Evolutionary conservation across 495 filamentous ascomycete species (phyloP).

Genomic region (Trichoderma erinaceum): DNA sequence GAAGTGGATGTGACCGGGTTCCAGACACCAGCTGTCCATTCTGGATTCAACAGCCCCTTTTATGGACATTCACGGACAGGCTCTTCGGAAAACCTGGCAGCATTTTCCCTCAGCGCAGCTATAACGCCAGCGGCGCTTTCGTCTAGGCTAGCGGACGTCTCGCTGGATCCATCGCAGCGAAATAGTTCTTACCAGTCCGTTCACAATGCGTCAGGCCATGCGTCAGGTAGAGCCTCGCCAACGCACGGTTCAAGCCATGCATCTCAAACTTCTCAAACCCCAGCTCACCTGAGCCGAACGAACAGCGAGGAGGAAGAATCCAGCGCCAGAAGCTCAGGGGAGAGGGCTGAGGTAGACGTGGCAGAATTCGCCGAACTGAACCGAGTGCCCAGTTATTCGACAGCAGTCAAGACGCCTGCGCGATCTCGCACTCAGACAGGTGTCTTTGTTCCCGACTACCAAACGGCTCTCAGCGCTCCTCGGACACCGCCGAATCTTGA

Average conservation of each 20-base stretch:
- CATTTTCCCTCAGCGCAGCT: conserved; percentile 36
- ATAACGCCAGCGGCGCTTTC: conserved; percentile 58
- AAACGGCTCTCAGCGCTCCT: conserved; percentile 36
- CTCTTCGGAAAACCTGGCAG: conserved; percentile 70
- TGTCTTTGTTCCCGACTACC: conserved; percentile 36
- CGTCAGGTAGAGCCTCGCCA: neutral
- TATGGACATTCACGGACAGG: conserved; percentile 66
- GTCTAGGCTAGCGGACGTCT: conserved; percentile 55
- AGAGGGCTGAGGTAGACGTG: conserved; percentile 59
- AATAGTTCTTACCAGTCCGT: conserved; percentile 32
- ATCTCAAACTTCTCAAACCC: conserved; percentile 24
- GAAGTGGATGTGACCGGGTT: conserved; percentile 71
- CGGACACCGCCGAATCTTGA: conserved; percentile 26
- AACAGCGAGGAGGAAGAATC: conserved; percentile 54
- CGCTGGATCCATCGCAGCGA: conserved; percentile 33
- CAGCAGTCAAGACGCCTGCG: conserved; percentile 59
- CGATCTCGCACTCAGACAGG: conserved; percentile 27
- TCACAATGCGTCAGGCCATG: conserved; percentile 17
- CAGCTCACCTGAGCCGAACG: conserved; percentile 42
- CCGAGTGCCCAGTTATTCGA: conserved; percentile 75
- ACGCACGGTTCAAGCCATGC: conserved; percentile 18
- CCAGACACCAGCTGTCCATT: conserved; percentile 60
- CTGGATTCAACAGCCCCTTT: conserved; percentile 70
- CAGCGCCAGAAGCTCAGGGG: conserved; percentile 38
- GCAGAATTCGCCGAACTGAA: conserved; percentile 57